These are phyloP conservation scores for Penicillium sp. DNA, from an alignment of 2,329 filamentous ascomycete genomes.

Conservation along the genomic window DNA sequence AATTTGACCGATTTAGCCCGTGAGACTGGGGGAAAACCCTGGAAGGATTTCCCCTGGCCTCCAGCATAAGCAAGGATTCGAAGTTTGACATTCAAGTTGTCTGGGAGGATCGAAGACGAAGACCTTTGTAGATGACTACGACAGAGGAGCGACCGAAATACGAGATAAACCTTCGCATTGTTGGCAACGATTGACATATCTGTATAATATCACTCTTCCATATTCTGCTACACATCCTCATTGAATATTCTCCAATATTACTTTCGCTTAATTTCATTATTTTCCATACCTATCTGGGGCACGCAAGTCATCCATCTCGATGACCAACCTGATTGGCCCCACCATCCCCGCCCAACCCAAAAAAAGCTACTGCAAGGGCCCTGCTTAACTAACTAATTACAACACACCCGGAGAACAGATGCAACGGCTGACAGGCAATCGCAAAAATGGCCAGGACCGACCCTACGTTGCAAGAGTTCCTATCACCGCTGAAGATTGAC, in stretches of 20 bases:
- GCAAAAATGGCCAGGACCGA: slow-evolving; percentile 21
- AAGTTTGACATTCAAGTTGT: neutral
- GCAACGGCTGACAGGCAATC: neutral
- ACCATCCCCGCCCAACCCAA: slow-evolving; percentile 3
- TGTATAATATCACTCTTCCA: neutral
- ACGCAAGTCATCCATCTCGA: neutral
- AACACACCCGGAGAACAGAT: neutral
- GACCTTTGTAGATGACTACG: neutral
- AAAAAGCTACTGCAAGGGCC: slow-evolving; percentile 7
- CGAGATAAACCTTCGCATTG: neutral
- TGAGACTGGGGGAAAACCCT: neutral
- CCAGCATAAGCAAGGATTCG: neutral
- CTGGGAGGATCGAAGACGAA: neutral
- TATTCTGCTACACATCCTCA: no score
- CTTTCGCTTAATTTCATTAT: no score
- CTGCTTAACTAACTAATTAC: neutral
- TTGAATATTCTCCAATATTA: neutral
- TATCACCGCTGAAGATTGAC: slow-evolving; percentile 40
- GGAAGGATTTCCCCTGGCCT: neutral
- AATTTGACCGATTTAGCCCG: neutral
- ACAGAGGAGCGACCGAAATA: neutral
- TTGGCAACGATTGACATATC: neutral
- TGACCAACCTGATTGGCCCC: neutral
- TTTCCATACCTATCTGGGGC: neutral
- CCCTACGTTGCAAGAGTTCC: slow-evolving; percentile 33